These are phyloP conservation scores for Torulaspora pretoriensis DNA, from an alignment of 1,139 yeast genomes.

Conservation along the genomic window DNA sequence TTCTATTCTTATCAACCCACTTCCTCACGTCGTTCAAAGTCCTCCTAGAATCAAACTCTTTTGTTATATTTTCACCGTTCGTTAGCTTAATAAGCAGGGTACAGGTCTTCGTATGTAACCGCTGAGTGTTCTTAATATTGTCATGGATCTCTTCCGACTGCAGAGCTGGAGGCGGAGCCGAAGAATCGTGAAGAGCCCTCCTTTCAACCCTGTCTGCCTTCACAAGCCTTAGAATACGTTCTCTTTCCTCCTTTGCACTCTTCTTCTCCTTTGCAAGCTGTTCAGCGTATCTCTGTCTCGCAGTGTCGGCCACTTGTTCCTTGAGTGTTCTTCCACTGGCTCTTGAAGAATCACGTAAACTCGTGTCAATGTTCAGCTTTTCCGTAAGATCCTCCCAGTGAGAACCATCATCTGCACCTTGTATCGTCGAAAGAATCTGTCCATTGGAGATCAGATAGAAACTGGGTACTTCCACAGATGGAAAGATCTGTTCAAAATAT, in stretches of 20 bases:
- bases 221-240: conserved; percentile 47
- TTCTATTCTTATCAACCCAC: conserved; percentile 57
- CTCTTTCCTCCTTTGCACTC: conserved; percentile 47
- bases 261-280: conserved; percentile 40
- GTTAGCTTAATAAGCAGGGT: conserved; percentile 30
- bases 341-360: not conserved
- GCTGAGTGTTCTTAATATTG: conserved; percentile 17
- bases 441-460: conserved; percentile 48
- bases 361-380: not conserved
- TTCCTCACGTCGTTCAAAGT: conserved; percentile 47
- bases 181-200: conserved; percentile 14
- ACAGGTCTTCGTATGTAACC: conserved; percentile 16
- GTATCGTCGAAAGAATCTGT: conserved; percentile 43
- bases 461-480: conserved; percentile 45
- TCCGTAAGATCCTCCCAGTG: conserved; percentile 5
- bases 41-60: conserved; percentile 24
- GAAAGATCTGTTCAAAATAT: conserved; percentile 50
- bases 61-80: conserved; percentile 29
- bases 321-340: conserved; percentile 31
- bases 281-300: conserved; percentile 42
- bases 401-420: conserved; percentile 27
- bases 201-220: conserved; percentile 31
- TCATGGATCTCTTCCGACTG: conserved; percentile 16
- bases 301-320: conserved; percentile 40
- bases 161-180: conserved; percentile 6